Conservation (phyloP, 805 yeast genomes). For the Wickerhamomyces mucosus region DNA sequence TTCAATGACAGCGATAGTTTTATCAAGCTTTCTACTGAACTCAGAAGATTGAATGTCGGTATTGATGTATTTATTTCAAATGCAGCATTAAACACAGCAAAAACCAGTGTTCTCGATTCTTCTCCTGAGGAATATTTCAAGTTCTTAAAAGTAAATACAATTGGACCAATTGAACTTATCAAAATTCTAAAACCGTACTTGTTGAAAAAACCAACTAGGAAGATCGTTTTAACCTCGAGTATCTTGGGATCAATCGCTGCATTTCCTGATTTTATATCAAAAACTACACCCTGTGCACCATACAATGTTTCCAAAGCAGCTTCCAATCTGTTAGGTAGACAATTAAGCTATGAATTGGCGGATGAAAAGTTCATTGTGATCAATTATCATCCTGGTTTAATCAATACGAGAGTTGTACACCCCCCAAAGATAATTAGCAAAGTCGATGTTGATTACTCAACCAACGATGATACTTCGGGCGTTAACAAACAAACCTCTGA, state of each 20-base stretch:
- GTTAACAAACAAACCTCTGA: constrained; percentile 11
- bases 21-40: constrained; percentile 10
- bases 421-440: no score
- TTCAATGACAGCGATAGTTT: constrained; percentile 10
- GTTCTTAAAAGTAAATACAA: constrained; percentile 20
- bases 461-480: constrained; percentile 3
- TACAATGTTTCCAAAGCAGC: constrained; percentile 31
- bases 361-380: constrained; percentile 20
- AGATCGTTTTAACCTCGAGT: constrained; percentile 23
- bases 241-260: constrained; percentile 20
- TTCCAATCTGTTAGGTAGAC: constrained; percentile 20
- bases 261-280: constrained; percentile 9
- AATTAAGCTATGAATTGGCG: constrained; percentile 19
- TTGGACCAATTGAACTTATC: constrained; percentile 25
- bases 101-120: constrained; percentile 11
- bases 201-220: constrained; percentile 17
- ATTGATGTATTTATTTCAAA: constrained; percentile 29
- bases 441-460: neutral
- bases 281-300: constrained; percentile 17
- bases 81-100: constrained; percentile 22
- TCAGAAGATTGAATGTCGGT: constrained; percentile 11
- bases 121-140: constrained; percentile 11
- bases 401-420: constrained; percentile 14
- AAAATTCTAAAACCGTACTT: constrained; percentile 23
- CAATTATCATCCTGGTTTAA: constrained; percentile 22